Conservation (phyloP, 1,139 yeast genomes). For the Chernovozyma sophiae-reginae region DNA sequence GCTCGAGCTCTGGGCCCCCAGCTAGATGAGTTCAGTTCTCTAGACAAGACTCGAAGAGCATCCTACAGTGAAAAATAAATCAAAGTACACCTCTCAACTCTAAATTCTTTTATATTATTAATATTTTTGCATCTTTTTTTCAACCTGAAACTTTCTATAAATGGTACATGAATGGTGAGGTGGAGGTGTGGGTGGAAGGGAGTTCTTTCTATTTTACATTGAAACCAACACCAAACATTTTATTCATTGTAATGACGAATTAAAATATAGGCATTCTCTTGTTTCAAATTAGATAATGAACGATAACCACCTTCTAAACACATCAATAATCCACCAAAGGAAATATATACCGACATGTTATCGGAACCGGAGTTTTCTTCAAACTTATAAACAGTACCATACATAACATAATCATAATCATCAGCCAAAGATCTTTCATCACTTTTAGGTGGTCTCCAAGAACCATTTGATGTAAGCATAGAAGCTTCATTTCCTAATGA, state of each 20-base stretch:
- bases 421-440: constrained; percentile 87
- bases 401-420: constrained; percentile 97
- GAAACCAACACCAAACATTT: no score
- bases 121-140: no score
- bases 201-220: no score
- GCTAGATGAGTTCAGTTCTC: no score
- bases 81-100: no score
- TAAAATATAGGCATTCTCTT: constrained; percentile 87
- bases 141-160: no score
- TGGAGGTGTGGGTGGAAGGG: no score
- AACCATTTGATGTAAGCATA: constrained; percentile 57
- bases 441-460: constrained; percentile 90
- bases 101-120: no score
- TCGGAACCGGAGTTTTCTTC: constrained; percentile 80
- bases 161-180: no score
- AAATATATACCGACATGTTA: constrained; percentile 80
- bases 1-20: no score
- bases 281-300: constrained; percentile 81
- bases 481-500: constrained; percentile 60
- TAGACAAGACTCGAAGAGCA: no score
- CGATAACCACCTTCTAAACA: constrained; percentile 95
- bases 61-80: no score
- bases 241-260: constrained; percentile 63
- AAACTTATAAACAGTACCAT: constrained; percentile 95
- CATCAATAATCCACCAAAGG: constrained; percentile 93